phyloP scores from a whole-genome alignment of 306 rosid species.

The Castanea sativa region DNA sequence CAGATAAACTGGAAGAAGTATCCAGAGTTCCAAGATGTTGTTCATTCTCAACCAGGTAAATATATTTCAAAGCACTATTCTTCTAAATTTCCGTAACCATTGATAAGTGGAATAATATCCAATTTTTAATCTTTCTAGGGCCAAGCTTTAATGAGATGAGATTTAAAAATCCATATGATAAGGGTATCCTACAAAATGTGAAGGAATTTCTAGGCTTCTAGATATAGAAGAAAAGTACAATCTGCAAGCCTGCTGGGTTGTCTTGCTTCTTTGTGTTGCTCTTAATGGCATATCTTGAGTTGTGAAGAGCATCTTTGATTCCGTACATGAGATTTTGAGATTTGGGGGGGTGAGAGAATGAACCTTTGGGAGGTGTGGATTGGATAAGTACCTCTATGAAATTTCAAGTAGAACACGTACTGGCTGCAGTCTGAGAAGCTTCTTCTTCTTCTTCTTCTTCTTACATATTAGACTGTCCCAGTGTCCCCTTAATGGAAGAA shows the following conservation, averaged over 20 bases:
- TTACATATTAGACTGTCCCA: neutral
- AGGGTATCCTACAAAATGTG: conserved; percentile 39
- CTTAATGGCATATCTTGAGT: neutral
- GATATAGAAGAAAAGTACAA: neutral
- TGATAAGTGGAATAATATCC: neutral
- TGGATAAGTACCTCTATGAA: neutral
- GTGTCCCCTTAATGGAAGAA: neutral
- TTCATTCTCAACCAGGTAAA: conserved; percentile 35
- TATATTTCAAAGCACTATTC: neutral
- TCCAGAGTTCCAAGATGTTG: conserved; percentile 42
- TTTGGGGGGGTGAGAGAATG: neutral
- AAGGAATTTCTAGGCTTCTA: conserved; percentile 35
- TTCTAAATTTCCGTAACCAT: neutral
- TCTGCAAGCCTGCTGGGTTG: neutral
- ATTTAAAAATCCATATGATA: conserved; percentile 47
- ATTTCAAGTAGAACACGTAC: neutral
- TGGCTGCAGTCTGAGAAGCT: no score
- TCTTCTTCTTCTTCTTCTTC: no score
- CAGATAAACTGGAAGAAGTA: conserved; percentile 50
- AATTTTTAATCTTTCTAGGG: conserved; percentile 14
- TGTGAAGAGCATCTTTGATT: no score
- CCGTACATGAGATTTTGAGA: no score
- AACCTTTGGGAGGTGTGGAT: neutral
- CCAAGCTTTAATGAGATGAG: conserved; percentile 10
- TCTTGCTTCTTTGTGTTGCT: neutral